These are phyloP conservation scores for Aureobasidium sp. DNA, from an alignment of 2,329 filamentous ascomycete genomes.

Conservation along the genomic window DNA sequence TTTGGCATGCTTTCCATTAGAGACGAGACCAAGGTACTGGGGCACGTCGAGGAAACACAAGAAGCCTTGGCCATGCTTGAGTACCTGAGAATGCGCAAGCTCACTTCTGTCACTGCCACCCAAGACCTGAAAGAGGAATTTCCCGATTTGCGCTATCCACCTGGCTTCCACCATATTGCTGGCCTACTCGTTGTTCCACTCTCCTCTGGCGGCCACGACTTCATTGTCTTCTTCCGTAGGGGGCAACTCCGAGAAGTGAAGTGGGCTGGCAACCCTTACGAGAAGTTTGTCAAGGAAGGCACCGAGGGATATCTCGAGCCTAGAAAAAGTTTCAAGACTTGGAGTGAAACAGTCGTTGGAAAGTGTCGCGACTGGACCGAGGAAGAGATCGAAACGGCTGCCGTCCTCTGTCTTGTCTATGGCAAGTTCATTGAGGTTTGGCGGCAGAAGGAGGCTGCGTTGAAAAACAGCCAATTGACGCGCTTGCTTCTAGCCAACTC, in stretches of 20 bases:
- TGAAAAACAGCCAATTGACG: slow-evolving; percentile 75
- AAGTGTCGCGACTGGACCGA: slow-evolving; percentile 84
- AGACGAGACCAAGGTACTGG: slow-evolving; percentile 82
- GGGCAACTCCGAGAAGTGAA: slow-evolving; percentile 67
- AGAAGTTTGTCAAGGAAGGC: slow-evolving; percentile 64
- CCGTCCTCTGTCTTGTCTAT: slow-evolving; percentile 79
- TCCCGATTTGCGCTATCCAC: slow-evolving; percentile 68
- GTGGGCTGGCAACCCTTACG: slow-evolving; percentile 81
- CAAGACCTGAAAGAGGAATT: slow-evolving; percentile 71
- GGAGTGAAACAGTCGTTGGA: slow-evolving; percentile 72
- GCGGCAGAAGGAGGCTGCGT: slow-evolving; percentile 77
- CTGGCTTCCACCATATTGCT: slow-evolving; percentile 69
- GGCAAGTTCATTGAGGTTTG: slow-evolving; percentile 87
- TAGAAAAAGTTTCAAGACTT: slow-evolving; percentile 67
- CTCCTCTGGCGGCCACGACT: slow-evolving; percentile 66
- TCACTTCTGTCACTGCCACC: slow-evolving; percentile 68
- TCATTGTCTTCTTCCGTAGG: slow-evolving; percentile 84
- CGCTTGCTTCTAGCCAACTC: slow-evolving; percentile 74
- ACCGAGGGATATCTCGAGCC: slow-evolving; percentile 69
- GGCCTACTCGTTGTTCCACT: slow-evolving; percentile 76
- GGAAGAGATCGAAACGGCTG: slow-evolving; percentile 80
- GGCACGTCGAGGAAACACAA: slow-evolving; percentile 64
- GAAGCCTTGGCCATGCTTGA: slow-evolving; percentile 78
- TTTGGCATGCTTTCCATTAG: slow-evolving; percentile 76
- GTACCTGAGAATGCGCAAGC: slow-evolving; percentile 66